Evolutionary conservation across 2,329 filamentous ascomycete genomes (phyloP), one percentile per base, ranked within the genome.

Genomic region (Venturia effusa): DNA sequence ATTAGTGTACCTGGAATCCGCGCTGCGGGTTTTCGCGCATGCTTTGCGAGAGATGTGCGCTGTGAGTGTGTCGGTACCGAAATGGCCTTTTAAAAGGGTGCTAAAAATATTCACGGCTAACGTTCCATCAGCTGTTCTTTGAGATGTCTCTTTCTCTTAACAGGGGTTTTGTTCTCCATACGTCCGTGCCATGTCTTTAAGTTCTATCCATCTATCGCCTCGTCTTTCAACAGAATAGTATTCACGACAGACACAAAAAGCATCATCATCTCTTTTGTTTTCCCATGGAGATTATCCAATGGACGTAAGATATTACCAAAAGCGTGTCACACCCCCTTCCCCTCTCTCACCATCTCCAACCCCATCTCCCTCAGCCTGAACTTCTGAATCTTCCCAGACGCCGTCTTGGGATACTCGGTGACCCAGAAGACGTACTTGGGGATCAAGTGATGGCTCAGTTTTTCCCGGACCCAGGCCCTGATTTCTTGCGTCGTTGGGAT

Each of bases 321-420:
- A n/a, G n/a, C n/a, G n/a, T n/a, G n/a, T n/a, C 30, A 60, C 3
- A 27, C 4, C 34, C 59, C 59, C 27, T 73, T 67, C 0, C 76
- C 75, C 37, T 78, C 73, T 39, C 71, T 74, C 59, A 85, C 66
- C 63, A 83, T 67, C 67, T 77, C 69, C 45, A 82, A 71, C 0
- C 84, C 92, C 70, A 82, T 78, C 19, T 92, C 88, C 71, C 84
- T 83, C 70, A 97, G 74, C 78, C 88, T 93, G 73, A 89, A 97
- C 78, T 97, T 97, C 78, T 96, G 91, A 64, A 97, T 92, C 83
- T 99, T 99, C 30, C 93, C 93, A 73, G 91, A 96, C 6, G 92
- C 89, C 41, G 94, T 99, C 82, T 96, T 97, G 24, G 93, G 93
- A 73, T 90, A 95, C n/a, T 86, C 84, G 0, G 87, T 81, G 0